Percentiles rank a stretch among this genome's conserved stretches.
Conservation (phyloP, 768 basidiomycete species). For the Tricholoma flavovirens region DNA sequence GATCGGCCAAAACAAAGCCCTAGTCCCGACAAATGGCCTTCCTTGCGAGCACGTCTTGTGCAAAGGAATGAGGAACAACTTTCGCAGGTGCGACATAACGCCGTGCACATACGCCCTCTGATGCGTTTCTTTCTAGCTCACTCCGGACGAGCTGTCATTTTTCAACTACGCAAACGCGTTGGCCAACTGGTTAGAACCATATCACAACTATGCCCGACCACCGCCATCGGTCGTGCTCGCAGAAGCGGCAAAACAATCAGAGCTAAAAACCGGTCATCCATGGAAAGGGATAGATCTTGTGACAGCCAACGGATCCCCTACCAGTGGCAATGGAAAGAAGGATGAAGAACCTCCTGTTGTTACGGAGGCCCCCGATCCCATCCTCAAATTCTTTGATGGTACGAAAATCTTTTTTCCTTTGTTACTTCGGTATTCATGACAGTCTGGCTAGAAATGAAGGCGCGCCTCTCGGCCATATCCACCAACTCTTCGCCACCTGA, state of each 20-base stretch:
- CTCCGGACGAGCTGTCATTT: conserved; percentile 53
- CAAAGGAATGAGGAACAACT: conserved; percentile 44
- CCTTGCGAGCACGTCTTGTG: conserved; percentile 55
- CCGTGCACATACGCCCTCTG: conserved; percentile 7
- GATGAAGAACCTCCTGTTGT: conserved; percentile 68
- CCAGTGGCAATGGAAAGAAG: conserved; percentile 54
- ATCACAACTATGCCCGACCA: conserved; percentile 70
- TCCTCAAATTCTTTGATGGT: conserved; percentile 63
- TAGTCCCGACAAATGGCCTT: conserved; percentile 41
- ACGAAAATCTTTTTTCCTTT: conserved; percentile 7
- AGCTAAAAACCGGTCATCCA: conserved; percentile 64
- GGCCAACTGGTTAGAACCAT: conserved; percentile 71
- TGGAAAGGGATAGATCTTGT: conserved; percentile 56
- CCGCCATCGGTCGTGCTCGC: conserved; percentile 64
- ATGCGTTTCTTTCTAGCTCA: conserved; percentile 41
- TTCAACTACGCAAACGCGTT: conserved; percentile 56
- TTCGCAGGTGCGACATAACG: conserved; percentile 39
- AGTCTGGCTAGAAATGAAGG: conserved; percentile 42
- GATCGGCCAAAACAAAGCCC: conserved; percentile 67
- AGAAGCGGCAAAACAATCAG: conserved; percentile 67
- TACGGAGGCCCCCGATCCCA: conserved; percentile 50
- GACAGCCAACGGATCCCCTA: conserved; percentile 28
- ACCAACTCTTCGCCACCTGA: conserved; percentile 42
- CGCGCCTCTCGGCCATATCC: conserved; percentile 42
- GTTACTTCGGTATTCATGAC: not conserved